phyloP scores from a whole-genome alignment of 495 filamentous ascomycete genomes.

The Aspergillus ellipticus region DNA sequence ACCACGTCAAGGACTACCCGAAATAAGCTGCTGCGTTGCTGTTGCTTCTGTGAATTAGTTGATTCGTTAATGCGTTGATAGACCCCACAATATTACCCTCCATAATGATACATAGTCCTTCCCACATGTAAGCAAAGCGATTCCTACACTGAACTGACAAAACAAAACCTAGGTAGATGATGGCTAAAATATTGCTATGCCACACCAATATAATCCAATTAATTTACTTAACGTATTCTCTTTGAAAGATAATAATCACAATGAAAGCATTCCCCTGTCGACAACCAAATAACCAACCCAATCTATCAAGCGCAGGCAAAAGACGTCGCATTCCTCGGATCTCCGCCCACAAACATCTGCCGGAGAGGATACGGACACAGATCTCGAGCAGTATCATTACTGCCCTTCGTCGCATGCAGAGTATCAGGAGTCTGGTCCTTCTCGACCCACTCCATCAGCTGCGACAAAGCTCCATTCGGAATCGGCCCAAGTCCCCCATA shows the following conservation, averaged over 20 bases:
- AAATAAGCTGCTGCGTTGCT: conserved; percentile 14
- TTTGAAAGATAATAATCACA: too few relatives aligned
- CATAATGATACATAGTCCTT: too few relatives aligned
- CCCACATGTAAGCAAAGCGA: too few relatives aligned
- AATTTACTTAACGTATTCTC: too few relatives aligned
- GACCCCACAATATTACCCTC: background rate
- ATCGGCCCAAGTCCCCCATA: conserved; percentile 17
- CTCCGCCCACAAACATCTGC: conserved; percentile 4
- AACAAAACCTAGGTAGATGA: too few relatives aligned
- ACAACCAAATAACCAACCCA: too few relatives aligned
- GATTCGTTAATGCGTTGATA: background rate
- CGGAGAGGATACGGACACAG: conserved; percentile 11
- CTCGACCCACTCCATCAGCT: conserved; percentile 31
- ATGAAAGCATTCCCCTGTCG: too few relatives aligned
- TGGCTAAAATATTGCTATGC: too few relatives aligned
- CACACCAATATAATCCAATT: too few relatives aligned
- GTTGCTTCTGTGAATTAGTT: background rate
- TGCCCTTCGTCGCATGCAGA: background rate
- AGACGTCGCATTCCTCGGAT: background rate
- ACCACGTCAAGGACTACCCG: conserved; percentile 71
- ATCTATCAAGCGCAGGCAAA: background rate
- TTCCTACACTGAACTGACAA: too few relatives aligned
- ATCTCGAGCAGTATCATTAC: background rate
- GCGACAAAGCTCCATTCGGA: conserved; percentile 14
- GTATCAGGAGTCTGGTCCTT: conserved; percentile 19